phyloP scores from a whole-genome alignment of 1,284 basidiomycete species.

The Ustilago cynodontis region DNA sequence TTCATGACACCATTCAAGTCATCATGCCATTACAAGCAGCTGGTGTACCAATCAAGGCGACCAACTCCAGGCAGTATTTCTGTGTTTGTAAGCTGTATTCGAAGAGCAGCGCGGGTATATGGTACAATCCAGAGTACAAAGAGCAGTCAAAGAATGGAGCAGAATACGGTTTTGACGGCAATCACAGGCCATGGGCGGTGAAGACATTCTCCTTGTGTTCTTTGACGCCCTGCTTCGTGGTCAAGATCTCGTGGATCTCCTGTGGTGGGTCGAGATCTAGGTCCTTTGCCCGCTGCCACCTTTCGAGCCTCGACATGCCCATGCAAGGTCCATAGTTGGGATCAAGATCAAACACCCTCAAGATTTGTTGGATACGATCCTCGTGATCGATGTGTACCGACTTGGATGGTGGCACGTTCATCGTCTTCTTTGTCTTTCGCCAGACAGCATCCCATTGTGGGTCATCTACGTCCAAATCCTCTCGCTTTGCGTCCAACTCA shows the following conservation, averaged over 20 bases:
- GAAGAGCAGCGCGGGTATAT: conserved; percentile 31
- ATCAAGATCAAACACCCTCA: conserved; percentile 67
- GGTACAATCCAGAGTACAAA: conserved; percentile 24
- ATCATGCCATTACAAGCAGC: not conserved
- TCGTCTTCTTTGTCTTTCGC: conserved; percentile 49
- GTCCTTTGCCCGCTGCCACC: conserved; percentile 86
- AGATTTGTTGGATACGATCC: conserved; percentile 64
- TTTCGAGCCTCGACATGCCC: conserved; percentile 83
- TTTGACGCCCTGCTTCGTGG: conserved; percentile 57
- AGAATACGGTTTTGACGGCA: not conserved
- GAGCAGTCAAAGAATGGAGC: conserved; percentile 8
- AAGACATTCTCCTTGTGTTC: conserved; percentile 49
- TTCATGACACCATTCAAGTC: not conserved
- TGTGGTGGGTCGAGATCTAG: conserved; percentile 85
- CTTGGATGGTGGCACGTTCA: conserved; percentile 39
- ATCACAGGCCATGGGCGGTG: conserved; percentile 33
- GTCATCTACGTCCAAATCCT: conserved; percentile 52
- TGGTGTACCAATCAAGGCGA: not conserved
- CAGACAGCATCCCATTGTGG: conserved; percentile 57
- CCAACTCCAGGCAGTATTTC: not conserved
- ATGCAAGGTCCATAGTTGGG: conserved; percentile 82
- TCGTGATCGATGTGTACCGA: conserved; percentile 61
- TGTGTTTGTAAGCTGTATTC: conserved; percentile 17
- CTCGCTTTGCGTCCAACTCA: conserved; percentile 23
- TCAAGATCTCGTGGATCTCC: conserved; percentile 75